A percentile compares a stretch with the other conserved stretches of the same genome.
phyloP scores from a whole-genome alignment of 2,329 filamentous ascomycete genomes.

The Pestalotiopsis sp. region DNA sequence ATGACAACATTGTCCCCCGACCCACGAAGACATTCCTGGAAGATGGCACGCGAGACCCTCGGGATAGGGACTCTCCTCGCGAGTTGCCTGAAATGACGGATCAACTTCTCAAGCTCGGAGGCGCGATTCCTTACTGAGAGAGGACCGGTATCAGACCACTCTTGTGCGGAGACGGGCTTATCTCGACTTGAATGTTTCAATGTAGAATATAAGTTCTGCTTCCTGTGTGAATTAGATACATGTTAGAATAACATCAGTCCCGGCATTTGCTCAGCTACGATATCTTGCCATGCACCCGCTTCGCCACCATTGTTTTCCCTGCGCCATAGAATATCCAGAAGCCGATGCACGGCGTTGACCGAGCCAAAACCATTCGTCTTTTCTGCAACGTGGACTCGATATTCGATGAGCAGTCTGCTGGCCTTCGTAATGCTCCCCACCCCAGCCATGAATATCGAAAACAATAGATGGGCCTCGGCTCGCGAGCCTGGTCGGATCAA shows the following conservation, averaged over 20 bases:
- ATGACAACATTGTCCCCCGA: conserved; percentile 25
- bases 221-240: neutral
- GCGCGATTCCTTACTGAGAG: conserved; percentile 25
- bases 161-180: no score
- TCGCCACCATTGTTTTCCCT: neutral
- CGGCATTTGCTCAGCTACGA: neutral
- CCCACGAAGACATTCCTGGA: conserved; percentile 15
- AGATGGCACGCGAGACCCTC: conserved; percentile 25
- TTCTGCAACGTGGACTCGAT: neutral
- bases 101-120: conserved; percentile 30
- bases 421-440: neutral
- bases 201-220: neutral
- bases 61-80: conserved; percentile 23
- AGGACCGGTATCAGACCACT: neutral
- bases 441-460: conserved; percentile 3
- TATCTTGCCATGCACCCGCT: neutral
- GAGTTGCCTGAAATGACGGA: conserved; percentile 28
- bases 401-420: neutral
- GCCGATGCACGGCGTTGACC: neutral
- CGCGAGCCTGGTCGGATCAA: conserved; percentile 3
- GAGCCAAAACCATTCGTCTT: neutral
- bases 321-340: neutral
- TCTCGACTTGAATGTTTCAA: neutral
- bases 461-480: neutral
- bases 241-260: conserved; percentile 1